Base-by-base conservation (phyloP, 805 yeast species). In the Allodekkera sacchari region DNA sequence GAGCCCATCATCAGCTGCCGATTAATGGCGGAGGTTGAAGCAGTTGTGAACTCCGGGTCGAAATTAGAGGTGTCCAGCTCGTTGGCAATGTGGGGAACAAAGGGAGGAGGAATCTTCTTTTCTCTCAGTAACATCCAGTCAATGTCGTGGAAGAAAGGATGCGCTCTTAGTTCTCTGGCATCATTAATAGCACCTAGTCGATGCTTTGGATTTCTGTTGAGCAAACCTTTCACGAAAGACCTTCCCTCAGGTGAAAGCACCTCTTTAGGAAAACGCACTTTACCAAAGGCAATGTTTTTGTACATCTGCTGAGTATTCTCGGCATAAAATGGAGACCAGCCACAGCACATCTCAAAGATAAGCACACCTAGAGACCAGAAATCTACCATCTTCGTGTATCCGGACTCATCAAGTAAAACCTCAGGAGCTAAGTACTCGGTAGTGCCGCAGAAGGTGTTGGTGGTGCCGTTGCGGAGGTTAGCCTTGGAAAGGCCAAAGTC, bases 271-370 rank as follows among this genome's bases (percentile, higher is more conserved):
- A 92, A 92, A 50, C 95, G 72, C 27, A 92, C 97, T 57, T 89
- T 92, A 41, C 98, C 98, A 60, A 87, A 92, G 4, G 97, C 98
- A 63, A 92, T 92, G 61, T 92, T 92, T 63, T 89, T 92, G 63
- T 92, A 92, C 98, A 92, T 92, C 59, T 92, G 96, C 63, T 92
- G 97, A 31, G 95, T 87, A 57, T 85, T 89, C 41, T 89, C 96
- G 18, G 97, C 98, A 51, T 85, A 92, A 57, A 92, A 92, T 34
- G 98, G 98, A 4, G 95, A 83, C 98, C 97, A 92, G 31, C 98
- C 98, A 63, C 97, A 92, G 59, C 97, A 88, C 98, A 92, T 92
- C 63, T 92, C 98, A 59, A 92, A 92, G 28, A 92, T 87, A 36
- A 92, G 65, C 17, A 92, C 98, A 38, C 98, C 98, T 36, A 92